Conservation (phyloP, 148 eudicot genomes). For the Fallopia convolvulus region DNA sequence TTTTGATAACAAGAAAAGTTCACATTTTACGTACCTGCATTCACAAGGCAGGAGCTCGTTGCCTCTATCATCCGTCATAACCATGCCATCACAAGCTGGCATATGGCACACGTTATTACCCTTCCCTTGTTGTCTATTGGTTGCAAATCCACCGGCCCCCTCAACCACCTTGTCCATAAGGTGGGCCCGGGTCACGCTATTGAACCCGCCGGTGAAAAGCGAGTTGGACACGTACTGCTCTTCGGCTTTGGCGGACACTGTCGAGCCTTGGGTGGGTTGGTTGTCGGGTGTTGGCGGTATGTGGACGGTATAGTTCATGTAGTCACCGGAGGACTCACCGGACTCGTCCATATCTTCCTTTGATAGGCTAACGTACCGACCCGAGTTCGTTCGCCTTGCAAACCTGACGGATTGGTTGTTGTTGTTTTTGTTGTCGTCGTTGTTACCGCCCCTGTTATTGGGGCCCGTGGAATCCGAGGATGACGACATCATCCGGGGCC, state of each 20-base stretch:
- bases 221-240: conserved; percentile 15
- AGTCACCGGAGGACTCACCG: not conserved
- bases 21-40: not conserved
- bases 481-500: not conserved
- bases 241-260: conserved; percentile 8
- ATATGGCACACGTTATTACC: not conserved
- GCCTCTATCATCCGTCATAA: conserved; percentile 6
- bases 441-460: not conserved
- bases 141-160: not conserved
- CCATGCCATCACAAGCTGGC: conserved; percentile 10
- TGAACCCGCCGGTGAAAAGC: conserved; percentile 14
- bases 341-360: not conserved
- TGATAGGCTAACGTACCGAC: not conserved
- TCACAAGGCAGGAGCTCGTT: conserved; percentile 4
- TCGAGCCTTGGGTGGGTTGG: not conserved
- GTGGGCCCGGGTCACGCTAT: conserved; percentile 15
- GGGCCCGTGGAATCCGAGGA: not conserved
- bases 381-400: conserved; percentile 1
- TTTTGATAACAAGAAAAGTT: too few species aligned
- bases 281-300: conserved; percentile 8
- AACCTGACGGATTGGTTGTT: not conserved
- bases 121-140: not conserved
- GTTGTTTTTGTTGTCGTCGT: not conserved
- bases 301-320: conserved; percentile 13
- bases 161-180: conserved; percentile 14